phyloP scores from a whole-genome alignment of 805 yeast genomes.

The Schwanniomyces pseudopolymorphus region DNA sequence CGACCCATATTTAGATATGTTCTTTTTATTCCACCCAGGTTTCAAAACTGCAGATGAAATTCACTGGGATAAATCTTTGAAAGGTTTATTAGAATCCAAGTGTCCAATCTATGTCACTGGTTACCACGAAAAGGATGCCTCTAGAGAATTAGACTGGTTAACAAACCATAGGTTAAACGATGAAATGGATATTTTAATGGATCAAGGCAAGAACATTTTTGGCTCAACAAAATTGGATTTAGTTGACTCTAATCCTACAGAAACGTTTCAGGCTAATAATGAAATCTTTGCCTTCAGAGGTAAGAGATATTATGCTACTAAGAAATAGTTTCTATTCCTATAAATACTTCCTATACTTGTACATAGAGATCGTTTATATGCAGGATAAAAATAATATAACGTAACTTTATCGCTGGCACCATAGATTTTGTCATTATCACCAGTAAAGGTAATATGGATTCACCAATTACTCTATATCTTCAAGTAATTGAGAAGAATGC shows the following conservation, averaged over 20 bases:
- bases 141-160: conserved; percentile 72
- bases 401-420: not conserved
- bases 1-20: conserved; percentile 92
- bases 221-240: conserved; percentile 93
- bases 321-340: conserved; percentile 9
- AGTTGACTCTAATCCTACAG: conserved; percentile 89
- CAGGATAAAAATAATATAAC: not conserved
- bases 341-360: not conserved
- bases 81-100: conserved; percentile 87
- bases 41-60: conserved; percentile 79
- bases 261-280: conserved; percentile 89
- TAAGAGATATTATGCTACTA: conserved; percentile 89
- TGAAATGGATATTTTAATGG: conserved; percentile 80
- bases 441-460: conserved; percentile 13
- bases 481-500: conserved; percentile 9
- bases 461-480: conserved; percentile 15
- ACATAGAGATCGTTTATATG: not conserved
- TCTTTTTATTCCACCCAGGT: conserved; percentile 95
- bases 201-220: conserved; percentile 68
- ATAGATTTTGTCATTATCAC: not conserved
- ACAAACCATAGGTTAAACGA: conserved; percentile 56
- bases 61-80: conserved; percentile 81
- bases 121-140: conserved; percentile 71
- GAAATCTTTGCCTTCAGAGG: conserved; percentile 91
- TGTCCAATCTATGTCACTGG: conserved; percentile 92